Percentiles rank a stretch among this genome's conserved stretches.
phyloP scores from a whole-genome alignment of 2,329 filamentous ascomycete species.

The Tolypocladium album region DNA sequence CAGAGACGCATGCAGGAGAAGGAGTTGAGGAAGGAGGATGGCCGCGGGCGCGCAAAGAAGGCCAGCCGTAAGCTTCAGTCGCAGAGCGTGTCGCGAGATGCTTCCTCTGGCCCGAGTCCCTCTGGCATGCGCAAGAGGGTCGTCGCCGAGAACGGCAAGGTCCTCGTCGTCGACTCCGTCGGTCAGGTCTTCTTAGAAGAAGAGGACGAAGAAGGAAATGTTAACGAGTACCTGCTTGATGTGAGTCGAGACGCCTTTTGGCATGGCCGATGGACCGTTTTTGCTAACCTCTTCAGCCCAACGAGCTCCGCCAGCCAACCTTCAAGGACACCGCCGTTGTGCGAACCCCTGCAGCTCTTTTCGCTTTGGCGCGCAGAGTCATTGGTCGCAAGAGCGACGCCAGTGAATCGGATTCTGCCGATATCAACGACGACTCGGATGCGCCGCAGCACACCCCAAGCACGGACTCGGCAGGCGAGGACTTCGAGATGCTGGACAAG shows the following conservation, averaged over 20 bases:
- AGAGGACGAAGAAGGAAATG: slow-evolving; percentile 74
- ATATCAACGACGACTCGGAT: slow-evolving; percentile 36
- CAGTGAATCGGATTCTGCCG: slow-evolving; percentile 25
- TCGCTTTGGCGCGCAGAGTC: slow-evolving; percentile 32
- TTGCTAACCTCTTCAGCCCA: slow-evolving; percentile 39
- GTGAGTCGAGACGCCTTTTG: slow-evolving; percentile 39
- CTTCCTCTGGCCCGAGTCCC: slow-evolving; percentile 41
- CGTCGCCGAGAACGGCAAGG: slow-evolving; percentile 88
- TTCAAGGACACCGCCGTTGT: slow-evolving; percentile 75
- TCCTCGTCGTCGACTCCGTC: slow-evolving; percentile 80
- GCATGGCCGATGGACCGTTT: background rate
- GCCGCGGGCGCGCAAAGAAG: slow-evolving; percentile 42
- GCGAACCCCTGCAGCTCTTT: slow-evolving; percentile 66
- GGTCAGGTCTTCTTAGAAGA: slow-evolving; percentile 96
- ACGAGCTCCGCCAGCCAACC: slow-evolving; percentile 69
- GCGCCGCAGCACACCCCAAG: slow-evolving; percentile 40
- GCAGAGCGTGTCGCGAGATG: slow-evolving; percentile 25
- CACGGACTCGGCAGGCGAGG: slow-evolving; percentile 46
- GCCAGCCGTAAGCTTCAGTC: slow-evolving; percentile 23
- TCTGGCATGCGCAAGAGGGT: slow-evolving; percentile 77
- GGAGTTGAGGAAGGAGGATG: slow-evolving; percentile 49
- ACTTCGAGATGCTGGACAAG: slow-evolving; percentile 55
- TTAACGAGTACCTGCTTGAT: slow-evolving; percentile 78
- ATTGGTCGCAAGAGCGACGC: slow-evolving; percentile 30
- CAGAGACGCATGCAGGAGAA: slow-evolving; percentile 14